phyloP scores from a whole-genome alignment of 2,329 filamentous ascomycete genomes.

The Phialophora chinensis region DNA sequence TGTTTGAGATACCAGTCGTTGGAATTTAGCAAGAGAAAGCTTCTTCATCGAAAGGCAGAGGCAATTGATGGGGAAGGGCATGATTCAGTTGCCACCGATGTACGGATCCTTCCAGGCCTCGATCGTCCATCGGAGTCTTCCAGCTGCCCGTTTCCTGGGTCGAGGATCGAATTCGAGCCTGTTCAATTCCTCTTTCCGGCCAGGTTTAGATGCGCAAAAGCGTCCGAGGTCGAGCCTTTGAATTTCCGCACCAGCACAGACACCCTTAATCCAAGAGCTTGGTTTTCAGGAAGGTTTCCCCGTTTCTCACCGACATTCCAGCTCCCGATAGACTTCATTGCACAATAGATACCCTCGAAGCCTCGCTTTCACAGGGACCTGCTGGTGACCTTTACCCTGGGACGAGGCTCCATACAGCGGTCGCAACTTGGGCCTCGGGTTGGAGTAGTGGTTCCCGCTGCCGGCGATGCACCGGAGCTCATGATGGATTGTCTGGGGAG shows the following conservation, averaged over 20 bases:
- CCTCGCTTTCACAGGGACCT: not conserved
- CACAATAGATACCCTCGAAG: not conserved
- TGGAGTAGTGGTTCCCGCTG: not conserved
- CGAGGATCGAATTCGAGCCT: not conserved
- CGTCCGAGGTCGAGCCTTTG: not conserved
- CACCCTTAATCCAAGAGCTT: not conserved
- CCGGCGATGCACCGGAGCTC: not conserved
- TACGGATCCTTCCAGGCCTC: not conserved
- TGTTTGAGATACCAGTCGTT: slow-evolving; percentile 22
- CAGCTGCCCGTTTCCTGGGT: not conserved
- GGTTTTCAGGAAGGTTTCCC: not conserved
- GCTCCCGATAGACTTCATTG: not conserved
- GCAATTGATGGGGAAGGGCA: not conserved
- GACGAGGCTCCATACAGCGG: not conserved
- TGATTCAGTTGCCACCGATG: not conserved
- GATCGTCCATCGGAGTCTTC: not conserved
- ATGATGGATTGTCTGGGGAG: not conserved
- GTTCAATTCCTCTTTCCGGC: not conserved
- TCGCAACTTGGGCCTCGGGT: not conserved
- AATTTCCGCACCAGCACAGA: not conserved
- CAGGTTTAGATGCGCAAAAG: not conserved
- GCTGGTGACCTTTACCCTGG: not conserved
- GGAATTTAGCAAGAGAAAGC: slow-evolving; percentile 3
- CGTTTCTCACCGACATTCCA: not conserved
- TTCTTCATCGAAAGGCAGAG: not conserved